Conservation (phyloP, 23 red algal genomes). For the Gracilaria domingensis region DNA sequence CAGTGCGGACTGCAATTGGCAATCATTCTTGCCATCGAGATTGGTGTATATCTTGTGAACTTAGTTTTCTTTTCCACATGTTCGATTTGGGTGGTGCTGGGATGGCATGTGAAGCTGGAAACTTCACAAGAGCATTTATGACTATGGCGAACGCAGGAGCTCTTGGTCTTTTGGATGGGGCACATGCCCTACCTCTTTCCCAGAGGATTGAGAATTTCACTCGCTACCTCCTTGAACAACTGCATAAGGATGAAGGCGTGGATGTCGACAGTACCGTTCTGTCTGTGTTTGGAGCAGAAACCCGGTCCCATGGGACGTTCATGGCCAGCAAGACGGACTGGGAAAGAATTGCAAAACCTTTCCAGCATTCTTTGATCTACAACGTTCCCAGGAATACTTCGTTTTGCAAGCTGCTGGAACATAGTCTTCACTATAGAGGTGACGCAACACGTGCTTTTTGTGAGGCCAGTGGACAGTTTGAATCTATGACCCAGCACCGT, state of each 20-base stretch:
- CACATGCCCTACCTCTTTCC: conserved; percentile 56
- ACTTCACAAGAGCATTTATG: conserved; percentile 91
- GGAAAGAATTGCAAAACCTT: conserved; percentile 62
- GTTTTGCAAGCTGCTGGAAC: conserved; percentile 61
- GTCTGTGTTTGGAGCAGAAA: conserved; percentile 73
- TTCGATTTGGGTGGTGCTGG: conserved; percentile 85
- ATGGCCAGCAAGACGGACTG: conserved; percentile 60
- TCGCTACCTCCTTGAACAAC: conserved; percentile 92
- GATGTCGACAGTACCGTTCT: conserved; percentile 41
- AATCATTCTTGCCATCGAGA: conserved; percentile 76
- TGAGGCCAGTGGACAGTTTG: conserved; percentile 66
- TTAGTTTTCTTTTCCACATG: conserved; percentile 93
- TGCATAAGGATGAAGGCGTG: conserved; percentile 70
- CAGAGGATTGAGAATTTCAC: conserved; percentile 87
- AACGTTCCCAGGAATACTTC: background rate
- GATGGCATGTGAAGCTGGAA: conserved; percentile 85
- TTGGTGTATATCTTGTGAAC: conserved; percentile 87
- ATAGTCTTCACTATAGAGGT: conserved; percentile 39
- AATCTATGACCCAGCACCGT: conserved; percentile 76
- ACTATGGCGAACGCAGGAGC: conserved; percentile 85
- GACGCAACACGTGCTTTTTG: conserved; percentile 81
- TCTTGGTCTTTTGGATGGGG: conserved; percentile 87
- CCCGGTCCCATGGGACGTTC: conserved; percentile 64
- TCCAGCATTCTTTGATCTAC: conserved; percentile 72
- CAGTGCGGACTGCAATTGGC: conserved; percentile 82